Evolutionary conservation across 1,284 basidiomycete genomes (phyloP), one percentile per base, ranked within the genome.

Genomic region (Austroboletus rostrupii): DNA sequence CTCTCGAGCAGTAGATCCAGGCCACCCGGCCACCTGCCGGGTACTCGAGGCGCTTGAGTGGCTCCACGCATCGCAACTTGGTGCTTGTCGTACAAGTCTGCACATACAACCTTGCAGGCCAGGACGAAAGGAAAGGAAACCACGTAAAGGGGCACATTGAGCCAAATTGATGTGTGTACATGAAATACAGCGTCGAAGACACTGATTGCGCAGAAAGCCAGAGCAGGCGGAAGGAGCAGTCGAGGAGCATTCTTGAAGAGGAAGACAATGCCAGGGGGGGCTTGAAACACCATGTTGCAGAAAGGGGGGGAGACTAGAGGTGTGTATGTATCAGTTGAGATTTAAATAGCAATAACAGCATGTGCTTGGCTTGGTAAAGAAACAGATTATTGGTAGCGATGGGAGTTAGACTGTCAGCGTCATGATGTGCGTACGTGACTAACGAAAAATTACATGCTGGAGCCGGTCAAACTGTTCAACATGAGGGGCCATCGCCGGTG

Each of bases 61-160:
- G 73, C 73, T 3, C 69, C 70, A 21, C 57, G 56, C 20, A 60
- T 47, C 9, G 59, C 57, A 31, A 72, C 71, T 19, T 62, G 59
- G 3, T 59, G 59, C n/a, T 48, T 57, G 35, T 70, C 50, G 4
- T 51, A 49, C n/a, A 60, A 45, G 29, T 67, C 59, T 31, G 49
- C 43, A 46, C 60, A 66, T 1, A 53, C 39, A 21, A 58, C 38
- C 20, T 48, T 53, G 2, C 61, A 39, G 1, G 55, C 54, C 5
- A 72, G 37, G 17, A 54, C 57, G 10, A 62, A 35, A 3, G 69
- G 70, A 17, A 67, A 54, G 5, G 65, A 64, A 16, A 60, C 45
- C 20, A 64, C 7, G 28, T 46, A 66, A 20, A 61, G 49, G 3
- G 47, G 14, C 6, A 50, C 26, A 14, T 57, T 47, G 9, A 61